Conservation (phyloP, 257 asterid genomes). For the Solanum etuberosum region DNA sequence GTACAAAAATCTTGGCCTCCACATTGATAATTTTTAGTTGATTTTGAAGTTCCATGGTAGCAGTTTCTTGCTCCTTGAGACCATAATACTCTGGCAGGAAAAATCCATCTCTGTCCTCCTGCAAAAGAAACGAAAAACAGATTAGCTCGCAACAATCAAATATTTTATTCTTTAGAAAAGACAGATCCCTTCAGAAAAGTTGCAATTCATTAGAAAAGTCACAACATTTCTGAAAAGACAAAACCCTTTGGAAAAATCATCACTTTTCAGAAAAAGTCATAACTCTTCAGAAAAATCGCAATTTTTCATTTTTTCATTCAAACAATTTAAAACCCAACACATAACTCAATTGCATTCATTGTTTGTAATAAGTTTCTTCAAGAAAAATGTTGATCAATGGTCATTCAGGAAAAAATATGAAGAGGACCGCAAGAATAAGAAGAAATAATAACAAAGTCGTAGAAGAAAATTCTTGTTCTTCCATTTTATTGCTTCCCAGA, state of each 20-base stretch:
- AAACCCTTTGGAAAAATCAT: no score
- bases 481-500: neutral
- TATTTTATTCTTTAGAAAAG: no score
- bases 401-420: neutral
- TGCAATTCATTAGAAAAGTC: neutral
- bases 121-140: neutral
- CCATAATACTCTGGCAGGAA: slow-evolving; percentile 48
- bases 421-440: neutral
- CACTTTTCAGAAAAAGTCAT: no score
- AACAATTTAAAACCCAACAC: neutral
- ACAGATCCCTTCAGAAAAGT: neutral
- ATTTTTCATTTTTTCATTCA: neutral
- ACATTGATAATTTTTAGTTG: slow-evolving; percentile 41
- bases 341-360: neutral
- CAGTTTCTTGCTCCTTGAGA: slow-evolving; percentile 74
- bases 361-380: neutral
- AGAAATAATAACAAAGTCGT: neutral
- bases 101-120: neutral
- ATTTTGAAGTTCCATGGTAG: slow-evolving; percentile 63
- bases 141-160: neutral
- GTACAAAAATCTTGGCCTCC: slow-evolving; percentile 51
- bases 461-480: neutral
- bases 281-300: no score
- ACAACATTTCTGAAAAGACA: neutral
- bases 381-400: no score